Percentiles rank a stretch among this genome's conserved stretches.
phyloP scores from a whole-genome alignment of 2,329 filamentous ascomycete species.

The Diaporthe citri region DNA sequence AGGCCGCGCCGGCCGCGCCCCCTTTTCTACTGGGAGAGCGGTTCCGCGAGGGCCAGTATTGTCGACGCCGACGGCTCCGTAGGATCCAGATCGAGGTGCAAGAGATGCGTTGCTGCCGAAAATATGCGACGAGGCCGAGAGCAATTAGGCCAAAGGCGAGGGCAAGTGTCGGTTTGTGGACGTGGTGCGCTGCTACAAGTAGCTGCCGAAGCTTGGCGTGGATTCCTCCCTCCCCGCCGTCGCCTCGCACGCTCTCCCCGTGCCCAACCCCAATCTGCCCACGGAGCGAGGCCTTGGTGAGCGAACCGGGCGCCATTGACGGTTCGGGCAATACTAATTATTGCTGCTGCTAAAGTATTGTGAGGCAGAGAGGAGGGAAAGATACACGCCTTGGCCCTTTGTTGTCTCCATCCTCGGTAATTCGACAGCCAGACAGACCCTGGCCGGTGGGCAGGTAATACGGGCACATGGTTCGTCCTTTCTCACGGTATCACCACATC shows the following conservation, averaged over 20 bases:
- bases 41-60: not conserved
- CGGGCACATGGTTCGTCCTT: conserved; percentile 29
- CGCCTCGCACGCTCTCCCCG: not conserved
- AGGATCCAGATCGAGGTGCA: not conserved
- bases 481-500: conserved; percentile 9
- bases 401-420: conserved; percentile 10
- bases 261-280: conserved; percentile 6
- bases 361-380: not conserved
- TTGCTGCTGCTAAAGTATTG: not conserved
- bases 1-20: conserved; percentile 12
- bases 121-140: not conserved
- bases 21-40: not conserved
- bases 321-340: not conserved
- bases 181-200: conserved; percentile 8
- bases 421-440: not conserved
- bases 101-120: not conserved
- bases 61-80: not conserved
- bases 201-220: conserved; percentile 22
- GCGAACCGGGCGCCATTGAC: conserved; percentile 20
- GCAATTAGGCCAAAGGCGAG: not conserved
- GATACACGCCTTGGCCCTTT: not conserved
- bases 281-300: not conserved
- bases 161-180: not conserved
- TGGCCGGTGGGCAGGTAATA: conserved; percentile 18
- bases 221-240: not conserved